Base-by-base conservation (phyloP, 768 basidiomycete species). In the Thelephora aurantiotincta region DNA sequence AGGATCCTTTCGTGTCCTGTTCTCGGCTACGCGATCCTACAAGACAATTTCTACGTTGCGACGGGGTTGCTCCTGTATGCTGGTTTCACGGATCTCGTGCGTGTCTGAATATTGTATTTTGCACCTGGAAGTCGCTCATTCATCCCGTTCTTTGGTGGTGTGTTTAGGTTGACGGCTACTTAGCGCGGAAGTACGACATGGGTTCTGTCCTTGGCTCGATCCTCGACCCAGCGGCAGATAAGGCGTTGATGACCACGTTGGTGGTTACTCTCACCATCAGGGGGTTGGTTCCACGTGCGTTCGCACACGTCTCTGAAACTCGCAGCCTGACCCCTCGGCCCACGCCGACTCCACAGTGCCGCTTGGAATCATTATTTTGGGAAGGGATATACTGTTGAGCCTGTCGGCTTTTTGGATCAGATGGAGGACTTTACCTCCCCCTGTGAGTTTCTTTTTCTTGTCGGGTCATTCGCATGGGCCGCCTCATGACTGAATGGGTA, bases 201-300 rank as follows among this genome's bases (percentile, higher is more conserved):
- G 74, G 75, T 46, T 79, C 88, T 11, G 91, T 98, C n/a, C 71
- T 98, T 16, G 96, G 96, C 16, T 87, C 88, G 7, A 91, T 98
- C 49, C 73, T 99, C 11, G 96, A 99, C 61, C 96, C 96, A 11
- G 90, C 94, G 0, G 96, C 96, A 2, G 96, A 99, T 73, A 99
- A 99, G 64, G 72, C 78, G 11, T 67, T 99, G 37, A 85, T 99
- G 83, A 94, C 96, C 1, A 97, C 93, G 0, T 67, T 99, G 57
- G 89, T 88, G 0, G 67, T 92, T 43, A 83, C 91, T 0, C 66
- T 99, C 51, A 78, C 90, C 0, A 75, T 84, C 73, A 82, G 86
- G 53, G 81, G 77, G 18, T 68, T 94, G 54, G 68, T 99, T 18
- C 94, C 94, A 7, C 34, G 18, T 20, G 19, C 20, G 12, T 41